Base-by-base conservation (phyloP, 352 stramenopile genomes). In the Pythium coloratum region DNA sequence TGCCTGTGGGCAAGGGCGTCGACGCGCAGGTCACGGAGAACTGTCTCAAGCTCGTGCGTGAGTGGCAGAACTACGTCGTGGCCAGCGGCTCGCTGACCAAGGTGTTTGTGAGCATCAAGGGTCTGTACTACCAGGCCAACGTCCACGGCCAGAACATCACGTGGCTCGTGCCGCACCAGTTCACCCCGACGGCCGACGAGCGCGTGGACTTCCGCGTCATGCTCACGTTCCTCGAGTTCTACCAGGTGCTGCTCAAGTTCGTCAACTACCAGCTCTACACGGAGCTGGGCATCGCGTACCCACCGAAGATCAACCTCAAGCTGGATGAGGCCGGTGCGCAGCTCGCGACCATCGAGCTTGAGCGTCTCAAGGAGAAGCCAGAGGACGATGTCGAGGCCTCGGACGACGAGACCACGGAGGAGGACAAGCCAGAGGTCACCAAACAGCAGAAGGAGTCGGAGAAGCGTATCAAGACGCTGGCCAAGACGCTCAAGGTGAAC, bases 191-290 rank as follows among this genome's bases (percentile, higher is more conserved):
- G 20, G 84, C 99, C 60, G 97, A 98, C 59, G 90, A 97, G 62
- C 97, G 98, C 68, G 97, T 99, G 30, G 98, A 99, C 71, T 98
- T 99, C 72, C 88, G 91, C 56, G 97, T 99, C 24, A 99, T 99
- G 97, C 76, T 98, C 32, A 99, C 97, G 44, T 99, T 99, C 83
- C 89, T 99, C 44, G 98, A 99, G 86, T 99, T 99, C 70, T 99
- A 99, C 80, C 85, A 99, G 67, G 94, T 98, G 55, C 77, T 99
- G 30, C 81, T 99, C 60, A 96, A 98, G 76, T 99, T 99, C 79
- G 97, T 99, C 34, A 85, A 99, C 72, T 99, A 93, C 76, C 98
- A 99, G 76, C 81, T 99, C 6, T 99, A 99, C 80, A 91, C 88
- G 67, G 90, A 97, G 40, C 72, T 98, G 30, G 97, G 96, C 26